These are phyloP conservation scores for Rhodofomes roseus DNA, from an alignment of 1,284 basidiomycete genomes.

Conservation along the genomic window DNA sequence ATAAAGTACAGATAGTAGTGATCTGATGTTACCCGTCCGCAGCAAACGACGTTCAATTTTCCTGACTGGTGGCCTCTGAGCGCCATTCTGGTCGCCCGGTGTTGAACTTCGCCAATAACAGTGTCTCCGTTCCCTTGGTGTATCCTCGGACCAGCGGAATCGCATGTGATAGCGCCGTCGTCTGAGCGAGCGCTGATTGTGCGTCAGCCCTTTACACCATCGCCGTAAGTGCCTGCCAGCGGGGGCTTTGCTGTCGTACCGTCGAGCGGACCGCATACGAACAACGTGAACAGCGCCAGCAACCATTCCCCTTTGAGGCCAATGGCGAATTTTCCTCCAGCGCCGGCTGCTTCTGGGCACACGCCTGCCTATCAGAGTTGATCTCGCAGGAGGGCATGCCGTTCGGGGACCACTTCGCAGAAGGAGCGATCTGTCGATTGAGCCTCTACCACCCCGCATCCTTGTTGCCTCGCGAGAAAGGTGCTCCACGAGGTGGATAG, in stretches of 20 bases:
- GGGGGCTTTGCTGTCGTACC: not conserved
- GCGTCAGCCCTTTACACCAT: not conserved
- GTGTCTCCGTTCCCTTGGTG: conserved; percentile 2
- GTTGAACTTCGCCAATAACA: not conserved
- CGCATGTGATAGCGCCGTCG: not conserved
- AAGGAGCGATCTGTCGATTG: conserved; percentile 1
- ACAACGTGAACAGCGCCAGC: not conserved
- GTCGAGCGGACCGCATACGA: not conserved
- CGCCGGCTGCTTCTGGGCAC: not conserved
- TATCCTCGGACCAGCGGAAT: not conserved
- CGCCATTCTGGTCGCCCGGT: not conserved
- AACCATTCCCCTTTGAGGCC: not conserved
- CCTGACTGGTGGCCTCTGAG: not conserved
- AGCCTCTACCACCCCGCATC: not conserved
- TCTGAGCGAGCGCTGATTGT: not conserved
- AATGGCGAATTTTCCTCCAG: not conserved
- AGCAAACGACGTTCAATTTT: not conserved
- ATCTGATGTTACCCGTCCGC: not conserved
- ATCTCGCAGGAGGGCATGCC: not conserved
- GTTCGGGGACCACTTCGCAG: not conserved
- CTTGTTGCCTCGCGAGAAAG: not conserved
- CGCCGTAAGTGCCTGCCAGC: not conserved
- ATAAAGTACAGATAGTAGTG: not conserved
- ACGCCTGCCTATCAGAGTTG: conserved; percentile 6
- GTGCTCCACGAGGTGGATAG: conserved; percentile 1